phyloP scores from a whole-genome alignment of 306 rosid genomes.

The barrel medic (Medicago truncatula) region DNA sequence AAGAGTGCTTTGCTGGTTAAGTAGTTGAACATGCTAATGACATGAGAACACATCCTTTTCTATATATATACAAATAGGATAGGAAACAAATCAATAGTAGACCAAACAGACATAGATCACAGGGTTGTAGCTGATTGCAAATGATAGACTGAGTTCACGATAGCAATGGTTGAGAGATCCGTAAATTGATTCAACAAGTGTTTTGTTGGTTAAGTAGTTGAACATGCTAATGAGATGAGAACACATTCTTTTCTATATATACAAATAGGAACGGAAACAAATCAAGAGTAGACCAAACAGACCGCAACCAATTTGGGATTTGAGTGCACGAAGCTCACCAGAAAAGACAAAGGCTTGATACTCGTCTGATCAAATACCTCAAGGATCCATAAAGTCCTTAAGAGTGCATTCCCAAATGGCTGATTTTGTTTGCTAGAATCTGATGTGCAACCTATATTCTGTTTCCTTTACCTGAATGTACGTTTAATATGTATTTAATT shows the following conservation, averaged over 20 bases:
- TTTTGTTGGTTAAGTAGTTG: background rate
- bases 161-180: background rate
- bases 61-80: background rate
- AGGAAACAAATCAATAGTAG: background rate
- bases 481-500: conserved; percentile 49
- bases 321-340: conserved; percentile 1
- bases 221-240: background rate
- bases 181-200: background rate
- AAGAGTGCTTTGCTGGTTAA: background rate
- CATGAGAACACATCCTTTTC: background rate
- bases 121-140: conserved; percentile 12
- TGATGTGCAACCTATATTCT: conserved; percentile 31
- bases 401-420: background rate
- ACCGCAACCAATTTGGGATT: background rate
- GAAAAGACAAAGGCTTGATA: background rate
- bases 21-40: background rate
- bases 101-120: background rate
- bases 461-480: conserved; percentile 38
- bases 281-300: background rate
- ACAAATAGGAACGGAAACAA: background rate
- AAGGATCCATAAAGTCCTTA: background rate
- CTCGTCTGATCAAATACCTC: background rate
- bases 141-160: background rate
- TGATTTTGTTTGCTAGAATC: conserved; percentile 31
- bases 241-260: background rate